A percentile compares a stretch with the other conserved stretches of the same genome.
These are phyloP conservation scores for Fusarium citri DNA, from an alignment of 2,329 filamentous ascomycete genomes.

Conservation along the genomic window DNA sequence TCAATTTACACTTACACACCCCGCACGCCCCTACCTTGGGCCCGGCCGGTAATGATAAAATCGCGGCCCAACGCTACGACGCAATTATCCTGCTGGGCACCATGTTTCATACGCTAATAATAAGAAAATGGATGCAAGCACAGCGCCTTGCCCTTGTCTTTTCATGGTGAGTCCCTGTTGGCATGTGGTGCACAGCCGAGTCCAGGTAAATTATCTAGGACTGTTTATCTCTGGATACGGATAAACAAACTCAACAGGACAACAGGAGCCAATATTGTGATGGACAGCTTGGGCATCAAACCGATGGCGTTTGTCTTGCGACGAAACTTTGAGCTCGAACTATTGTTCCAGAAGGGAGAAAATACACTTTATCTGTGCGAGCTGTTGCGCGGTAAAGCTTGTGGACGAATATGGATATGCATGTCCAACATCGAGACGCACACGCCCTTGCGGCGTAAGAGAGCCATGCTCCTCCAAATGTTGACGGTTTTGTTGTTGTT, in stretches of 20 bases:
- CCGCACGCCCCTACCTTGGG: slow-evolving; percentile 38
- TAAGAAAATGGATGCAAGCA: slow-evolving; percentile 33
- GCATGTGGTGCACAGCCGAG: slow-evolving; percentile 42
- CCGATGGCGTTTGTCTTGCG: slow-evolving; percentile 11
- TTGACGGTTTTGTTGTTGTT: slow-evolving; percentile 38
- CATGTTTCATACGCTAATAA: slow-evolving; percentile 47
- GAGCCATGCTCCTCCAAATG: slow-evolving; percentile 29
- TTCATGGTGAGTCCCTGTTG: slow-evolving; percentile 37
- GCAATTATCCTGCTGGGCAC: slow-evolving; percentile 43
- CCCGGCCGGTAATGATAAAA: slow-evolving; percentile 42
- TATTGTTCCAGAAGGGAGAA: slow-evolving; percentile 18
- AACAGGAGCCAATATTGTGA: slow-evolving; percentile 12
- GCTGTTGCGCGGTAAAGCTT: slow-evolving; percentile 19
- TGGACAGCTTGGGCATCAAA: slow-evolving; percentile 28
- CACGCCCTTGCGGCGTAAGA: slow-evolving; percentile 36
- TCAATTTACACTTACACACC: slow-evolving; percentile 22
- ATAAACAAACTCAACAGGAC: slow-evolving; percentile 20
- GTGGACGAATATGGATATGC: slow-evolving; percentile 21
- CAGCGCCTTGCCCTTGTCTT: slow-evolving; percentile 36
- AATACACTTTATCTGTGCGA: slow-evolving; percentile 3
- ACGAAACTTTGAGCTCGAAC: slow-evolving; percentile 5
- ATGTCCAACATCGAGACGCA: slow-evolving; percentile 28
- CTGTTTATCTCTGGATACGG: slow-evolving; percentile 38
- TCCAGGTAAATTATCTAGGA: slow-evolving; percentile 41
- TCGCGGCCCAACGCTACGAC: slow-evolving; percentile 44